Percentiles rank a stretch among this genome's conserved stretches.
Conservation (phyloP, 2,329 filamentous ascomycete species). For the Trichoderma atroviride region DNA sequence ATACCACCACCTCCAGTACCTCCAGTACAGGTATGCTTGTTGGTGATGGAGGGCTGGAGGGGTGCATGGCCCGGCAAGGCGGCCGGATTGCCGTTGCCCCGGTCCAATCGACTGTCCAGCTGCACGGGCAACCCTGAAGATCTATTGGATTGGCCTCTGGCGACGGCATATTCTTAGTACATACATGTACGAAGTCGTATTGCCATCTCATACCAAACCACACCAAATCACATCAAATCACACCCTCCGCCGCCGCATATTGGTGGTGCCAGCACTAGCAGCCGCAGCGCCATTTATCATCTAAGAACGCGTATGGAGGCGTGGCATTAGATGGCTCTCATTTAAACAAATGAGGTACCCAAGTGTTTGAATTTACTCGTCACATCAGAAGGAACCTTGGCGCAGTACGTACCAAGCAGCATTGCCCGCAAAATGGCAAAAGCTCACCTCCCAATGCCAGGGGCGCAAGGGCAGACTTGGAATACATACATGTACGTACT, state of each 20-base stretch:
- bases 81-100: constrained; percentile 16
- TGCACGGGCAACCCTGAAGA: constrained; percentile 20
- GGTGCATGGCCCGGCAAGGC: constrained; percentile 15
- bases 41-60: constrained; percentile 14
- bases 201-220: neutral
- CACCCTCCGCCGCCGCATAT: neutral
- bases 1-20: neutral
- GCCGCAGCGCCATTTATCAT: neutral
- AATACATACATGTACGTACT: no score
- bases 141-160: constrained; percentile 10
- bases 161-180: neutral
- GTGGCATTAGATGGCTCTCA: neutral
- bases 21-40: neutral
- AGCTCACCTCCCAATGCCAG: neutral
- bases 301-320: neutral
- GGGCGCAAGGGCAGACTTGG: neutral
- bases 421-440: neutral
- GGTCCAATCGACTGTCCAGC: constrained; percentile 22
- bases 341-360: neutral
- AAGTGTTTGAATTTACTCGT: neutral
- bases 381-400: neutral
- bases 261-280: neutral
- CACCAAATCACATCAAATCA: neutral
- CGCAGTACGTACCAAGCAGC: neutral
- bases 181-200: neutral